These are phyloP conservation scores for Trichosporon sp. DNA, from an alignment of 1,284 basidiomycete genomes.

Conservation along the genomic window DNA sequence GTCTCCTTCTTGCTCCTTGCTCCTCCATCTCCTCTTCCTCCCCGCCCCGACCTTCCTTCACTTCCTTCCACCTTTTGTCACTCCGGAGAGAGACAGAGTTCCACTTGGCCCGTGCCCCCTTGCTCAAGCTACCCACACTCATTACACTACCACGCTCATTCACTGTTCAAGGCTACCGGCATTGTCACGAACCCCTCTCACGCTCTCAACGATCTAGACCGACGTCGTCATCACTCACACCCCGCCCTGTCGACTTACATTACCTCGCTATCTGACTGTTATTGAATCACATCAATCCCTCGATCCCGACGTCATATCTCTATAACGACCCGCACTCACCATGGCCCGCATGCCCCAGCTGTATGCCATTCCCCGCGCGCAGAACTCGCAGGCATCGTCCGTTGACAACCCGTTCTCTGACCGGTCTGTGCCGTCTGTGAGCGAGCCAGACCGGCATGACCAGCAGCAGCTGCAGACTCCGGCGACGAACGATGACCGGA, in stretches of 20 bases:
- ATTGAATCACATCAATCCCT: neutral
- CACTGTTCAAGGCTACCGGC: neutral
- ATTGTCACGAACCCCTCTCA: neutral
- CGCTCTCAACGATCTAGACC: neutral
- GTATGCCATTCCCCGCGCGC: neutral
- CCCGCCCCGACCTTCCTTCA: neutral
- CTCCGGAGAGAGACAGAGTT: neutral
- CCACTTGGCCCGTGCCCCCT: neutral
- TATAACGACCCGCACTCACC: neutral
- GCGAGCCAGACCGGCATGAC: neutral
- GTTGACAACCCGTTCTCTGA: conserved; percentile 7
- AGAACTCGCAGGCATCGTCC: neutral
- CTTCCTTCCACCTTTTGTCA: neutral
- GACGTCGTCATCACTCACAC: neutral
- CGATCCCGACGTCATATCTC: no score
- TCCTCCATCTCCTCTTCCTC: neutral
- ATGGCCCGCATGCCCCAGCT: conserved; percentile 15
- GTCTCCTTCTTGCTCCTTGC: no score
- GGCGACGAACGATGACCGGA: neutral
- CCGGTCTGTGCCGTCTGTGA: conserved; percentile 1
- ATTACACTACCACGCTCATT: conserved; percentile 7
- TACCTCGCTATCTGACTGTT: neutral
- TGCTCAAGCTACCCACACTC: neutral
- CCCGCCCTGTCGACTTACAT: neutral
- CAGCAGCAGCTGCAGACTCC: conserved; percentile 4